Evolutionary conservation across 2,329 filamentous ascomycete genomes (phyloP), one percentile per base, ranked within the genome.

Genomic region (Hypoxylon sp.): DNA sequence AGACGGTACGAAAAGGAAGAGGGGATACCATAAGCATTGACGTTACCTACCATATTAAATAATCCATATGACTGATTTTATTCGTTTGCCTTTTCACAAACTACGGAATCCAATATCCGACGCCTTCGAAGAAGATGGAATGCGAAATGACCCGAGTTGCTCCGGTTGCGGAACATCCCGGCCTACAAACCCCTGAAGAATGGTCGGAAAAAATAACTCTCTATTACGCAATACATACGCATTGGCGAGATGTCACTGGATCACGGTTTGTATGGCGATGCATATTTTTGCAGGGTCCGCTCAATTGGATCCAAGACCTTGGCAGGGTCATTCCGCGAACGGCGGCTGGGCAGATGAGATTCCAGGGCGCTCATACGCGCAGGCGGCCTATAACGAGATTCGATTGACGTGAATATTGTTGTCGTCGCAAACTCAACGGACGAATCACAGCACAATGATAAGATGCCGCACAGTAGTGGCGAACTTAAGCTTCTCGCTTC

Each of bases 361-460:
- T 36, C 21, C 12, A 20, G 11, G 40, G n/a, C 30, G 11, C 34
- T 37, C n/a, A 41, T 26, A 49, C 19, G 43, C 37, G 25, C 44
- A 34, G 37, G 47, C 44, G 31, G 34, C 34, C 29, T 41, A 17
- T 15, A 29, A 16, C 16, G 13, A 15, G 4, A 40, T 47, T 51
- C 11, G 13, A 38, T 51, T 61, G 59, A 61, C 59, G 51, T 49
- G 56, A 61, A 61, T 55, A 41, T 51, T 55, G 38, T 36, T 59
- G 56, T 60, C 53, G 48, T 59, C 36, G 41, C 50, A 61, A 61
- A 57, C 23, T 41, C 29, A 20, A 50, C 42, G 7, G 47, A 42
- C 59, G 53, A 61, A 60, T 61, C 53, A 60, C 7, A 20, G 21
- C 3, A n/a, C 16, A 31, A 5, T 53, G 59, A 61, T 61, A 61